Conservation (phyloP, 2,329 filamentous ascomycete species). For the Didymella exigua region DNA sequence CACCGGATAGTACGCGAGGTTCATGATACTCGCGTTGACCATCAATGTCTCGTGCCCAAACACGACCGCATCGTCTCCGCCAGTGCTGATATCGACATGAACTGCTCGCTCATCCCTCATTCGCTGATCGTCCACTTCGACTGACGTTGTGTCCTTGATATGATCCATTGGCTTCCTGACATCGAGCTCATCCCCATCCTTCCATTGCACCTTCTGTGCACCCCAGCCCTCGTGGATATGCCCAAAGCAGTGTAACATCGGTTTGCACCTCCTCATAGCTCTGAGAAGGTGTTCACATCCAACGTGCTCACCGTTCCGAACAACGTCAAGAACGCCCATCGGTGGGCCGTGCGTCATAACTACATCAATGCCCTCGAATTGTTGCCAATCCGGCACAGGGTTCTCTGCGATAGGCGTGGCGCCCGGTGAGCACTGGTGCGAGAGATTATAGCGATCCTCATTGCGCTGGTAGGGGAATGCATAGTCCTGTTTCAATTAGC, state of each 20-base stretch:
- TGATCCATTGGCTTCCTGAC: slow-evolving; percentile 23
- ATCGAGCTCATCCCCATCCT: slow-evolving; percentile 28
- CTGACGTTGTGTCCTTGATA: slow-evolving; percentile 19
- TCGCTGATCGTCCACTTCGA: slow-evolving; percentile 27
- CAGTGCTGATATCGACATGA: slow-evolving; percentile 42
- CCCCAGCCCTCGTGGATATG: slow-evolving; percentile 64
- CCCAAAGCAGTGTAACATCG: slow-evolving; percentile 65
- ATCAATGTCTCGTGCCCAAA: slow-evolving; percentile 61
- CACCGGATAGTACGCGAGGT: slow-evolving; percentile 53
- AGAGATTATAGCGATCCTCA: slow-evolving; percentile 60
- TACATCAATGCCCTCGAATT: slow-evolving; percentile 53
- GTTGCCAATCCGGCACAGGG: slow-evolving; percentile 53
- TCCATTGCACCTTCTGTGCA: slow-evolving; percentile 48
- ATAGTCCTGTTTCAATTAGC: slow-evolving; percentile 42
- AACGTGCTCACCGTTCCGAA: slow-evolving; percentile 44
- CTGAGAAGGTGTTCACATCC: slow-evolving; percentile 62
- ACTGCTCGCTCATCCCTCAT: slow-evolving; percentile 31
- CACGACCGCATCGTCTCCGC: slow-evolving; percentile 38
- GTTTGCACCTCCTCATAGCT: slow-evolving; percentile 58
- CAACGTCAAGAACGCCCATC: slow-evolving; percentile 56
- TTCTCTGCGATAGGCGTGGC: slow-evolving; percentile 39
- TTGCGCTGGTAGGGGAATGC: slow-evolving; percentile 60
- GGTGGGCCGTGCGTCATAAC: slow-evolving; percentile 68
- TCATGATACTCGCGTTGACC: slow-evolving; percentile 64
- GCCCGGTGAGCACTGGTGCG: slow-evolving; percentile 33